A percentile compares a stretch with the other conserved stretches of the same genome.
phyloP scores from a whole-genome alignment of 768 basidiomycete genomes.

The Pulveroboletus ravenelii region DNA sequence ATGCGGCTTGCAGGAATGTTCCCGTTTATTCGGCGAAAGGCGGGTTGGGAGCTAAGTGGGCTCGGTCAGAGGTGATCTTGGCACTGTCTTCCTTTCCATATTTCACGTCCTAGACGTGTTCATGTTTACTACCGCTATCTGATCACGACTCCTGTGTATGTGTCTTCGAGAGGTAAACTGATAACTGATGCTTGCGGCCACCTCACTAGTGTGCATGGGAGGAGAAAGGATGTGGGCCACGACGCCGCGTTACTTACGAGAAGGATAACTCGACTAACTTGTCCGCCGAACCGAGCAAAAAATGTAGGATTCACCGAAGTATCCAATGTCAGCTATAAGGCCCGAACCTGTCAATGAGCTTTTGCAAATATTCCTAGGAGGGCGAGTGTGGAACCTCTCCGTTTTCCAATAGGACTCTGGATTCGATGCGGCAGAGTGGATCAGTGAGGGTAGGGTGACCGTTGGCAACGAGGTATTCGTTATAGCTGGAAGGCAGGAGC shows the following conservation, averaged over 20 bases:
- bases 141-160: too few relatives aligned
- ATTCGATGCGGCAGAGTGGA: slow-evolving; percentile 37
- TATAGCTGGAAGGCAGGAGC: slow-evolving; percentile 34
- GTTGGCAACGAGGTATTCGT: slow-evolving; percentile 9
- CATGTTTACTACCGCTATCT: too few relatives aligned
- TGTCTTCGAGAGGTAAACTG: too few relatives aligned
- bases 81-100: too few relatives aligned
- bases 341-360: slow-evolving; percentile 37
- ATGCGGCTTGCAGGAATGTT: too few relatives aligned
- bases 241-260: slow-evolving; percentile 30
- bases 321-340: slow-evolving; percentile 33
- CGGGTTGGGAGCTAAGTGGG: too few relatives aligned
- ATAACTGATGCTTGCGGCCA: too few relatives aligned
- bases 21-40: too few relatives aligned
- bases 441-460: slow-evolving; percentile 7
- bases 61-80: too few relatives aligned
- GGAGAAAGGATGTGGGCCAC: slow-evolving; percentile 29
- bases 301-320: slow-evolving; percentile 28
- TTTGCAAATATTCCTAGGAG: slow-evolving; percentile 40
- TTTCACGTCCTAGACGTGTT: too few relatives aligned
- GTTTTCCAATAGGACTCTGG: slow-evolving; percentile 32
- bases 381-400: slow-evolving; percentile 37
- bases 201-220: too few relatives aligned
- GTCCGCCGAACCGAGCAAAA: background rate
- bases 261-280: slow-evolving; percentile 16